A percentile compares a stretch with the other conserved stretches of the same genome.
Conservation (phyloP, 2,329 filamentous ascomycete species). For the Madurella fahalii region DNA sequence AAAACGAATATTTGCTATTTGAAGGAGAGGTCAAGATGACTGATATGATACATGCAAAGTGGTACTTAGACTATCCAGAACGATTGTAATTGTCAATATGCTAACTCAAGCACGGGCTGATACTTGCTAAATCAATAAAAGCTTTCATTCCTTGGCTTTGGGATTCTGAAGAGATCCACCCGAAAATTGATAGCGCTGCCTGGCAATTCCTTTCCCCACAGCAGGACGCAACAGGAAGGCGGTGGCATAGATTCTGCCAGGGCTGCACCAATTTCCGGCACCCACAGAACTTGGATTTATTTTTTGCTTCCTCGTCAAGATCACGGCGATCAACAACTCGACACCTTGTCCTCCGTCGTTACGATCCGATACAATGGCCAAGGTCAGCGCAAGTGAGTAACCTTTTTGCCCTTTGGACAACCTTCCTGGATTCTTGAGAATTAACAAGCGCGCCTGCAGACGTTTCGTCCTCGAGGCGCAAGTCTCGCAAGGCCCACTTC, state of each 20-base stretch:
- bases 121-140: too few species aligned
- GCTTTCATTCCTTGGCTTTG: too few species aligned
- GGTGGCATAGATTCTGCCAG: constrained; percentile 15
- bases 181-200: not conserved
- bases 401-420: not conserved
- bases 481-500: constrained; percentile 99
- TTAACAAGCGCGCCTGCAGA: constrained; percentile 38
- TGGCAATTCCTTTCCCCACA: too few species aligned
- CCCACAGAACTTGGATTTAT: constrained; percentile 17
- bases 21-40: too few species aligned
- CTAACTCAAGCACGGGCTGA: not conserved
- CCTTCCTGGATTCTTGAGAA: not conserved
- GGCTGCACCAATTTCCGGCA: constrained; percentile 20
- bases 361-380: constrained; percentile 58
- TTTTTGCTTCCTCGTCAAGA: constrained; percentile 23
- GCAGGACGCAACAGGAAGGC: constrained; percentile 15
- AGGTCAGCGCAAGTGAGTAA: constrained; percentile 53
- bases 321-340: constrained; percentile 26
- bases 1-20: too few species aligned
- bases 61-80: too few species aligned
- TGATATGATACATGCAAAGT: too few species aligned
- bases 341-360: constrained; percentile 26
- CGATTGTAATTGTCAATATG: not conserved
- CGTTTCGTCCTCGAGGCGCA: constrained; percentile 83
- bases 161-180: not conserved